A percentile compares a stretch with the other conserved stretches of the same genome.
These are phyloP conservation scores for Solanum gracilifrons DNA, from an alignment of 257 asterid genomes.

Conservation along the genomic window DNA sequence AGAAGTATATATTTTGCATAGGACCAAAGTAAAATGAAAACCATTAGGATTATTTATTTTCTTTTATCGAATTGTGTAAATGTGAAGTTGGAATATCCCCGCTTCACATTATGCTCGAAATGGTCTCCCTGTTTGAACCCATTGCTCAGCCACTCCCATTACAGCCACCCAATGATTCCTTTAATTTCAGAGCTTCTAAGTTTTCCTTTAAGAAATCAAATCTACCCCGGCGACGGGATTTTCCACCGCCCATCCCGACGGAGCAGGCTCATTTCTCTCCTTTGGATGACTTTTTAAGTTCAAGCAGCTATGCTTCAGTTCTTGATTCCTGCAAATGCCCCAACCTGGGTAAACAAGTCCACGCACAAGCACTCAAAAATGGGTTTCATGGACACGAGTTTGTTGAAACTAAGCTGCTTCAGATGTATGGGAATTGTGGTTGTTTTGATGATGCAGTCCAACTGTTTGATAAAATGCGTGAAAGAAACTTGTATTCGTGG, in stretches of 20 bases:
- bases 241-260: neutral
- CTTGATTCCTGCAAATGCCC: constrained; percentile 47
- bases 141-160: neutral
- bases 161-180: neutral
- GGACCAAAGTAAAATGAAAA: no score
- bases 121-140: neutral
- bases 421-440: constrained; percentile 41
- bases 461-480: constrained; percentile 60
- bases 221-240: neutral
- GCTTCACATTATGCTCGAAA: neutral
- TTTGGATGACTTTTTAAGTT: constrained; percentile 15
- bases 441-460: constrained; percentile 16
- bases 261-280: neutral
- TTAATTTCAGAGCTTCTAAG: neutral
- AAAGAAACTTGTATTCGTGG: constrained; percentile 47
- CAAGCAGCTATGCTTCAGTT: constrained; percentile 41
- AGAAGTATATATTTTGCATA: no score
- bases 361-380: constrained; percentile 51
- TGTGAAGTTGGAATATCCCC: neutral
- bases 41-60: no score
- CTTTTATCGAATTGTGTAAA: no score
- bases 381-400: constrained; percentile 53
- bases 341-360: constrained; percentile 41
- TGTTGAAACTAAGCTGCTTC: constrained; percentile 45
- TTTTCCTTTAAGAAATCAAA: neutral